phyloP scores from a whole-genome alignment of 108 stramenopile species.

The Pelagomonas calceolata region DNA sequence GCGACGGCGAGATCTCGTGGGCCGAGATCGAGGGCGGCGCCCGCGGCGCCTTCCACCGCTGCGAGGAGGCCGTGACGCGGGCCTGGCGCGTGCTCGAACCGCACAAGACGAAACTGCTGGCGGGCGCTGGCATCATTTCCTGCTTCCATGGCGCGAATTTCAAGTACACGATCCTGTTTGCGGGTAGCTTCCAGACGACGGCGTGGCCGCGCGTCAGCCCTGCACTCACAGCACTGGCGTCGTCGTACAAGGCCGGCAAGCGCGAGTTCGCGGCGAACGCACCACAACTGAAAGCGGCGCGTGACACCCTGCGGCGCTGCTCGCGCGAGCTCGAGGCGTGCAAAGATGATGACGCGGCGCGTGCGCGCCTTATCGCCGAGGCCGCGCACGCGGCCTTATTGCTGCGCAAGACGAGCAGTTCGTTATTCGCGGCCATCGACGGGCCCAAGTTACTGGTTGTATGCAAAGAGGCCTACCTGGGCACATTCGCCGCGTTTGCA shows the following conservation, averaged over 20 bases:
- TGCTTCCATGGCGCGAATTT: background rate
- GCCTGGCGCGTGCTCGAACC: background rate
- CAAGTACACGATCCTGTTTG: background rate
- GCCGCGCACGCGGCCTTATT: background rate
- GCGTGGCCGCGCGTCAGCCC: background rate
- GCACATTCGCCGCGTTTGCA: background rate
- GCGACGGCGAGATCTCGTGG: conserved; percentile 1
- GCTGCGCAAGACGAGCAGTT: background rate
- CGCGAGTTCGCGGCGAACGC: background rate
- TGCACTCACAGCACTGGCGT: background rate
- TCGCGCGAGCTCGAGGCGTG: too few relatives aligned
- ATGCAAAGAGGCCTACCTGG: background rate
- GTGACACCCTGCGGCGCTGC: too few relatives aligned
- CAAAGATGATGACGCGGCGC: too few relatives aligned
- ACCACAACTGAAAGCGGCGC: too few relatives aligned
- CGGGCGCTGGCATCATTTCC: background rate
- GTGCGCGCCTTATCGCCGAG: background rate
- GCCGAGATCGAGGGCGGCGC: background rate
- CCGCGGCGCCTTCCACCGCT: background rate
- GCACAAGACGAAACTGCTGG: background rate
- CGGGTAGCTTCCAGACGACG: background rate
- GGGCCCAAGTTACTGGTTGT: background rate
- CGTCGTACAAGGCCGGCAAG: background rate
- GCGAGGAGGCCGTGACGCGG: background rate
- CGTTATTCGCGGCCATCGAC: background rate